Percentiles rank a stretch among this genome's conserved stretches.
These are phyloP conservation scores for Flaveria bidentis DNA, from an alignment of 129 eudicot species.

Conservation along the genomic window DNA sequence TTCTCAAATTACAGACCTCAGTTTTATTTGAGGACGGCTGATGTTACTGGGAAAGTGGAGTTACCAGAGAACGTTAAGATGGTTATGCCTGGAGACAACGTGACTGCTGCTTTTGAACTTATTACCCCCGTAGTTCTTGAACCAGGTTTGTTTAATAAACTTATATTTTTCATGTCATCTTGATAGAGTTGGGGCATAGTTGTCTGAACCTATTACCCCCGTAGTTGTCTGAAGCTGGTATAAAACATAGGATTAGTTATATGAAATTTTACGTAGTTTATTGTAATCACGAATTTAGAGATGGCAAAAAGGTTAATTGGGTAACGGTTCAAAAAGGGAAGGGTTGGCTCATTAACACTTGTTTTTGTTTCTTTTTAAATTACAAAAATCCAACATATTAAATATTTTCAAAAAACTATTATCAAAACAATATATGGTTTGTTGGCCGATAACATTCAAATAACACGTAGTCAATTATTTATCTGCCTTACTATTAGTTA, in stretches of 20 bases:
- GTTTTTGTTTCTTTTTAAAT: not conserved
- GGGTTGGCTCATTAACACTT: not conserved
- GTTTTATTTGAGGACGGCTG: conserved; percentile 86
- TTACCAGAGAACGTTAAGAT: conserved; percentile 88
- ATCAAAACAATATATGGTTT: too few relatives aligned
- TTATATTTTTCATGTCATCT: not conserved
- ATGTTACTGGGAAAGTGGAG: conserved; percentile 88
- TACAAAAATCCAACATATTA: not conserved
- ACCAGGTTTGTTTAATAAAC: conserved; percentile 46
- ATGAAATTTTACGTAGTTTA: not conserved
- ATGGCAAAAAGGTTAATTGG: not conserved
- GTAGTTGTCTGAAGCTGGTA: not conserved
- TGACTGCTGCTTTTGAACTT: conserved; percentile 85
- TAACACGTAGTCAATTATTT: not conserved
- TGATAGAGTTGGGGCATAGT: not conserved
- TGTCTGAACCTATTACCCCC: too few relatives aligned
- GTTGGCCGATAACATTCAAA: not conserved
- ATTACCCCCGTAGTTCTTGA: conserved; percentile 79
- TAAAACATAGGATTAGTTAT: not conserved
- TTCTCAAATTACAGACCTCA: conserved; percentile 85
- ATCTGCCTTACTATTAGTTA: not conserved
- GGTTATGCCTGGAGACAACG: conserved; percentile 98
- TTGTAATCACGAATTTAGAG: too few relatives aligned
- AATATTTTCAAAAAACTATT: too few relatives aligned
- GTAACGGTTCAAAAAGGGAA: not conserved